Conservation (phyloP, 2,329 filamentous ascomycete genomes). For the Aspergillus ochraceoroseus region DNA sequence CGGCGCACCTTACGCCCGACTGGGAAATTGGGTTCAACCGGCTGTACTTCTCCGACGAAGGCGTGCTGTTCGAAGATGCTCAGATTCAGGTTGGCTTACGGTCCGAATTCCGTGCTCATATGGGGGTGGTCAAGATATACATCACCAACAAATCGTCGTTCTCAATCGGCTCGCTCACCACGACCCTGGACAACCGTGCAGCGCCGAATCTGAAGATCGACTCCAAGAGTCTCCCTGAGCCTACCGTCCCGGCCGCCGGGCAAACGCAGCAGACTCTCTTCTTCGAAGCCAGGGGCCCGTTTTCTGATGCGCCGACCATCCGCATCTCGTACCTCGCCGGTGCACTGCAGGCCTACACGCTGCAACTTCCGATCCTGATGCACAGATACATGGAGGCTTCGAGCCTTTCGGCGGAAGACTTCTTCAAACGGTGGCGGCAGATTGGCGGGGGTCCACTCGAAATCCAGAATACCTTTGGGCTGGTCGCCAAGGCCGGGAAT, state of each 20-base stretch:
- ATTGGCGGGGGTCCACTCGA: slow-evolving; percentile 86
- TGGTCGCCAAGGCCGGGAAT: slow-evolving; percentile 57
- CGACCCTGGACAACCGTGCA: slow-evolving; percentile 71
- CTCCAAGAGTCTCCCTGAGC: slow-evolving; percentile 82
- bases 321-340: slow-evolving; percentile 92
- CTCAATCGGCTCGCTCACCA: slow-evolving; percentile 84
- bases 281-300: slow-evolving; percentile 80
- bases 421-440: slow-evolving; percentile 99
- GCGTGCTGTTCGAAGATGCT: slow-evolving; percentile 88
- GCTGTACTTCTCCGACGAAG: slow-evolving; percentile 72
- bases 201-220: slow-evolving; percentile 72
- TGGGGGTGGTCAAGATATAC: slow-evolving; percentile 92
- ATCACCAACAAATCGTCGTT: slow-evolving; percentile 91
- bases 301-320: slow-evolving; percentile 77
- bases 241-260: slow-evolving; percentile 64
- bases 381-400: slow-evolving; percentile 98
- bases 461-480: slow-evolving; percentile 77
- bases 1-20: slow-evolving; percentile 85
- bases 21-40: slow-evolving; percentile 90
- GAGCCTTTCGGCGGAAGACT: slow-evolving; percentile 80
- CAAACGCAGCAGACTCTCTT: slow-evolving; percentile 93
- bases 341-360: slow-evolving; percentile 82
- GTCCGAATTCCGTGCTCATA: slow-evolving; percentile 90
- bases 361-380: slow-evolving; percentile 80
- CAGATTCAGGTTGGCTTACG: slow-evolving; percentile 90